Evolutionary conservation across 1,284 basidiomycete genomes (phyloP).

Genomic region (Cryptococcus sp.): DNA sequence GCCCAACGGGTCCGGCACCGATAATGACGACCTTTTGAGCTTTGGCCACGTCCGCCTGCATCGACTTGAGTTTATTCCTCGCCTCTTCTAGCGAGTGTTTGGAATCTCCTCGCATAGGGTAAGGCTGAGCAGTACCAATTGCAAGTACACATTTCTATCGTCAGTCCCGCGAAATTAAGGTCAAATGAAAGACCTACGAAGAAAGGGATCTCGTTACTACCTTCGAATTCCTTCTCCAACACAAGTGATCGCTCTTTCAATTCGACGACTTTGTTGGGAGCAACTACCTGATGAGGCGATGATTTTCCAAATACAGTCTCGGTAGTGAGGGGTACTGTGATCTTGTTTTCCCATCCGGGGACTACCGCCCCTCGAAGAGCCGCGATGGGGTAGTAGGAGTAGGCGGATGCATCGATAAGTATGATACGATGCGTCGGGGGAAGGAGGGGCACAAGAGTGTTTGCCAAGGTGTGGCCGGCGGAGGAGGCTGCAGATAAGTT

Average conservation of each 20-base stretch:
- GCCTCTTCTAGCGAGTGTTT: slow-evolving; percentile 23
- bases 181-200: slow-evolving; percentile 29
- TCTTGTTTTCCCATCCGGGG: slow-evolving; percentile 47
- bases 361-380: slow-evolving; percentile 47
- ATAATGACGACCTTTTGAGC: slow-evolving; percentile 43
- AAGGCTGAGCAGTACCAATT: slow-evolving; percentile 39
- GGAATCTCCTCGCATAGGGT: slow-evolving; percentile 39
- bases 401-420: slow-evolving; percentile 47
- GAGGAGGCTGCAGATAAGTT: slow-evolving; percentile 24
- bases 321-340: slow-evolving; percentile 32
- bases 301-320: slow-evolving; percentile 36
- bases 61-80: slow-evolving; percentile 19
- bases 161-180: not conserved
- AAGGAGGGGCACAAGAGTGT: slow-evolving; percentile 34
- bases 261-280: slow-evolving; percentile 40
- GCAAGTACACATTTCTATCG: slow-evolving; percentile 38
- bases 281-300: slow-evolving; percentile 34
- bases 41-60: slow-evolving; percentile 35
- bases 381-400: slow-evolving; percentile 42
- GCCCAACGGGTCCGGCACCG: slow-evolving; percentile 50
- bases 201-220: slow-evolving; percentile 41
- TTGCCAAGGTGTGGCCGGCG: slow-evolving; percentile 38
- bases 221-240: slow-evolving; percentile 43
- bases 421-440: slow-evolving; percentile 47
- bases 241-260: slow-evolving; percentile 36